phyloP scores from a whole-genome alignment of 129 eudicot genomes.

The Flaveria ramosissima region DNA sequence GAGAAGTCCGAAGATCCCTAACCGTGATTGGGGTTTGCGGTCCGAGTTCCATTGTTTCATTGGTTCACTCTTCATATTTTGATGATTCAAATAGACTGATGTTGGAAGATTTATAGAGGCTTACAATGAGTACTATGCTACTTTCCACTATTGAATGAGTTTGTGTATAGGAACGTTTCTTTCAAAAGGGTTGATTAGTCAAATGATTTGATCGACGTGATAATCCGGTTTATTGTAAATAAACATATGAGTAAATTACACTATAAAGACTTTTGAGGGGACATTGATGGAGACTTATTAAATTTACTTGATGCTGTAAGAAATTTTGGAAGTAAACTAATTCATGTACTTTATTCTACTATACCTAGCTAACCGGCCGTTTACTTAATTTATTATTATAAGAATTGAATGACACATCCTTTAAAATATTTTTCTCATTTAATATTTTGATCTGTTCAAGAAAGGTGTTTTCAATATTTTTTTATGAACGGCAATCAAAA shows the following conservation, averaged over 20 bases:
- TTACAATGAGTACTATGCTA: not conserved
- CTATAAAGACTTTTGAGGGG: not conserved
- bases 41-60: conserved; percentile 16
- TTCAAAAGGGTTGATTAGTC: not conserved
- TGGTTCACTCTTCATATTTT: conserved; percentile 13
- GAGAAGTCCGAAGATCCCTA: conserved; percentile 33
- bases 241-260: not conserved
- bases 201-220: not conserved
- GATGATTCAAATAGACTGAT: conserved; percentile 1
- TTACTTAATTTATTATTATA: too few relatives aligned
- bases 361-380: too few relatives aligned
- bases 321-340: not conserved
- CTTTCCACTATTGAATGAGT: not conserved
- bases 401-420: too few relatives aligned
- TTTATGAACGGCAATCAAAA: too few relatives aligned
- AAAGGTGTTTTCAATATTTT: too few relatives aligned
- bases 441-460: too few relatives aligned
- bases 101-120: conserved; percentile 11
- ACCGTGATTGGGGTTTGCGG: conserved; percentile 12
- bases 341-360: too few relatives aligned
- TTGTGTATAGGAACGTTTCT: not conserved
- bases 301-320: not conserved
- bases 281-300: not conserved
- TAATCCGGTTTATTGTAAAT: conserved; percentile 11
- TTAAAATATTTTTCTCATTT: too few relatives aligned